phyloP scores from a whole-genome alignment of 805 yeast species.

The Pichia sporocuriosa region DNA sequence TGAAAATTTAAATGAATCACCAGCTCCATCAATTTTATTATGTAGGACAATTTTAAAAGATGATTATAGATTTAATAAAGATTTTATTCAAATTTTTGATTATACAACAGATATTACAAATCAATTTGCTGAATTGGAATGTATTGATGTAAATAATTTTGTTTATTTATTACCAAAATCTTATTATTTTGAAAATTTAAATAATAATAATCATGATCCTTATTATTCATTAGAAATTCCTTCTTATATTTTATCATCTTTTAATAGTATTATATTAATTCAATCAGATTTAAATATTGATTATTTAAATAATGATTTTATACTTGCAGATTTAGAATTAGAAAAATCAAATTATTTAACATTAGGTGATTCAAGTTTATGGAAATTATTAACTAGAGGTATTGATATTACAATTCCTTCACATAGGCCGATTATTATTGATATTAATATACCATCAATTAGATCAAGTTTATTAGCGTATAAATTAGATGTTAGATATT shows the following conservation, averaged over 20 bases:
- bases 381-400: conserved; percentile 34
- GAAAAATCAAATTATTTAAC: conserved; percentile 19
- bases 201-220: conserved; percentile 41
- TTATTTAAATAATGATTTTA: conserved; percentile 23
- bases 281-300: conserved; percentile 23
- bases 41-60: conserved; percentile 23
- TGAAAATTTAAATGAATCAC: conserved; percentile 16
- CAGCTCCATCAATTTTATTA: conserved; percentile 26
- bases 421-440: conserved; percentile 38
- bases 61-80: not conserved
- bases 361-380: conserved; percentile 29
- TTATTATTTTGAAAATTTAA: conserved; percentile 31
- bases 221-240: conserved; percentile 42
- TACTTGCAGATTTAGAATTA: conserved; percentile 33
- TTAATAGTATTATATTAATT: conserved; percentile 46
- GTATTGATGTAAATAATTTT: conserved; percentile 39
- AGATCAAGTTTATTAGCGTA: conserved; percentile 61
- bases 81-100: conserved; percentile 27
- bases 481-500: conserved; percentile 27
- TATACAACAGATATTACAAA: conserved; percentile 33
- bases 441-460: conserved; percentile 46
- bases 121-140: conserved; percentile 35
- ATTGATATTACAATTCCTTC: conserved; percentile 36
- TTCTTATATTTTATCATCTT: conserved; percentile 33
- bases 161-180: conserved; percentile 48